Evolutionary conservation across 164 flowering plant species (phyloP).

Genomic region (Berberis thunbergii): DNA sequence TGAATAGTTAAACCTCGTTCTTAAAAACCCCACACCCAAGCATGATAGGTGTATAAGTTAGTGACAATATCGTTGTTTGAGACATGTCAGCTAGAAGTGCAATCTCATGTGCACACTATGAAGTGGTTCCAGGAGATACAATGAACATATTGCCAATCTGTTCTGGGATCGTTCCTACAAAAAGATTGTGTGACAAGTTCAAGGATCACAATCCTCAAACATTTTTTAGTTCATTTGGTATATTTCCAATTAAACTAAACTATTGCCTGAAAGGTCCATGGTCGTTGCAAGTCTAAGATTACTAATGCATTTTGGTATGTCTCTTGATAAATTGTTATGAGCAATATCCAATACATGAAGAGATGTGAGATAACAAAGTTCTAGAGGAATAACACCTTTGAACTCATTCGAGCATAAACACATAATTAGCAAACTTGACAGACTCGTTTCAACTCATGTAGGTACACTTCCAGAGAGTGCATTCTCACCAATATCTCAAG

Average conservation of each 20-base stretch:
- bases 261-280: constrained; percentile 14
- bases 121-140: background rate
- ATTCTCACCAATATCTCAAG: constrained; percentile 24
- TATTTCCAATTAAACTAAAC: background rate
- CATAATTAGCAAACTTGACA: background rate
- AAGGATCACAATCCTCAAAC: background rate
- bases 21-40: too few relatives aligned
- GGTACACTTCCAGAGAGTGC: constrained; percentile 20
- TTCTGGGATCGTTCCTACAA: constrained; percentile 2
- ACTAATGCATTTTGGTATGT: constrained; percentile 20
- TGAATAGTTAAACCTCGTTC: too few relatives aligned
- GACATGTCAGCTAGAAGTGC: too few relatives aligned
- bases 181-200: background rate
- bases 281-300: constrained; percentile 7
- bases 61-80: too few relatives aligned
- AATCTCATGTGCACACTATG: too few relatives aligned
- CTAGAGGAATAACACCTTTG: constrained; percentile 12
- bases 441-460: constrained; percentile 10
- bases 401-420: constrained; percentile 16
- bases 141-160: background rate
- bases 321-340: constrained; percentile 17
- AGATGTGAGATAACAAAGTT: constrained; percentile 10
- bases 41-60: too few relatives aligned
- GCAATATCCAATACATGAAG: constrained; percentile 28
- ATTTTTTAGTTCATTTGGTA: background rate